Evolutionary conservation across 2,329 filamentous ascomycete genomes (phyloP).

Genomic region (Xylariales sp.): DNA sequence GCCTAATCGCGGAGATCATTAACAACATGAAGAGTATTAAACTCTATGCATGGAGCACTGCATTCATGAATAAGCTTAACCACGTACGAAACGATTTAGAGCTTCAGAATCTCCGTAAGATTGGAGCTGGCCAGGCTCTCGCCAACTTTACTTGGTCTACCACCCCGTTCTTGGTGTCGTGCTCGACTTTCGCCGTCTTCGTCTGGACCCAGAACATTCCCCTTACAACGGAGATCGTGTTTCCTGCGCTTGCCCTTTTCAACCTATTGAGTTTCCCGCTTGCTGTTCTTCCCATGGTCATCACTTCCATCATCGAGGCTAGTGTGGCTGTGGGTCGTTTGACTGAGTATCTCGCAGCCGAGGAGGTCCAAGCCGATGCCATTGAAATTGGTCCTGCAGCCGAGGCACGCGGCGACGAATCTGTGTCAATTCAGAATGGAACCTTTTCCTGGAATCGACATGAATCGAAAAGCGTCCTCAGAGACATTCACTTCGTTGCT

Average conservation of each 20-base stretch:
- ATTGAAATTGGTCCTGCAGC: constrained; percentile 66
- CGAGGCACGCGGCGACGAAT: constrained; percentile 76
- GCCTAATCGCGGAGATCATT: constrained; percentile 93
- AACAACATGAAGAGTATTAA: constrained; percentile 99
- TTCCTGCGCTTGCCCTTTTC: constrained; percentile 86
- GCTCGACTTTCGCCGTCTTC: constrained; percentile 92
- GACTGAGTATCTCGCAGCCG: constrained; percentile 78
- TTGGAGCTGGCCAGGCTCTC: constrained; percentile 88
- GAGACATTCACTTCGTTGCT: constrained; percentile 82
- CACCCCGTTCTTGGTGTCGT: constrained; percentile 95
- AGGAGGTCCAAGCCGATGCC: constrained; percentile 86
- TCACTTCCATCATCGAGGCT: constrained; percentile 92
- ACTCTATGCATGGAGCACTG: constrained; percentile 93
- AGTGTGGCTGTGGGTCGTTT: constrained; percentile 87
- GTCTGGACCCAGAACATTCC: constrained; percentile 78
- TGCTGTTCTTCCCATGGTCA: constrained; percentile 94
- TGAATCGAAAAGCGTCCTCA: constrained; percentile 64
- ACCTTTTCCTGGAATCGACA: constrained; percentile 95
- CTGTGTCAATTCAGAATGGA: constrained; percentile 76
- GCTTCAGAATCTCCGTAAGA: constrained; percentile 91
- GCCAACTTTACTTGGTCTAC: constrained; percentile 98
- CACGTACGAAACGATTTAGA: constrained; percentile 94
- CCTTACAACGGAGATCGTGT: constrained; percentile 90
- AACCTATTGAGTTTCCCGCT: constrained; percentile 95
- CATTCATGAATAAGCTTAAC: constrained; percentile 97